Evolutionary conservation across 1,284 basidiomycete genomes (phyloP).

Genomic region (Stereum hirsutum): DNA sequence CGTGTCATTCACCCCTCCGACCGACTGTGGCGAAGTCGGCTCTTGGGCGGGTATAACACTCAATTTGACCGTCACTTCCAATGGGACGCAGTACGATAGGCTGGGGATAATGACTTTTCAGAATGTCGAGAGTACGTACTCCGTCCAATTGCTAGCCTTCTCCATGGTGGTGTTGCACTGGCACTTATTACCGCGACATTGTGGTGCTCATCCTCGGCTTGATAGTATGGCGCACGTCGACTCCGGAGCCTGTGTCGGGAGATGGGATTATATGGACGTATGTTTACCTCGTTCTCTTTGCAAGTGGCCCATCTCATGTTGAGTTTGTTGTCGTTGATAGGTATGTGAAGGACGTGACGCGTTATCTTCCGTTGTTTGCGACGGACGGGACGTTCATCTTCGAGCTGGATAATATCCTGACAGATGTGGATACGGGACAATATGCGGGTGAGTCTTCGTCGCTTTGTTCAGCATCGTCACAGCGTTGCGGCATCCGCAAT

Average conservation of each 20-base stretch:
- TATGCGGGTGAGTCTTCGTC: slow-evolving; percentile 46
- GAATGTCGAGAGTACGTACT: slow-evolving; percentile 59
- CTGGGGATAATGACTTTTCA: slow-evolving; percentile 67
- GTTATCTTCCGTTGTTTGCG: slow-evolving; percentile 61
- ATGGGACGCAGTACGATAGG: slow-evolving; percentile 72
- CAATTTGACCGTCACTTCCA: slow-evolving; percentile 68
- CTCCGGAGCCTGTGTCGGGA: slow-evolving; percentile 59
- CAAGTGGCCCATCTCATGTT: no score
- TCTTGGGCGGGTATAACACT: slow-evolving; percentile 70
- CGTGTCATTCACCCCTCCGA: slow-evolving; percentile 44
- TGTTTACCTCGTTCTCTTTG: no score
- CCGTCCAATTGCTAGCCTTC: not conserved
- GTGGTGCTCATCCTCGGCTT: not conserved
- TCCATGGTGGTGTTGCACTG: not conserved
- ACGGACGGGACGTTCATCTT: slow-evolving; percentile 60
- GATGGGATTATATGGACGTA: slow-evolving; percentile 75
- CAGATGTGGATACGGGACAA: slow-evolving; percentile 49
- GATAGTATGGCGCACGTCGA: slow-evolving; percentile 69
- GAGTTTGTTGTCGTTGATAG: no score
- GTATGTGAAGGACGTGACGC: slow-evolving; percentile 69
- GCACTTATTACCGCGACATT: no score
- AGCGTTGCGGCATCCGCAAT: no score
- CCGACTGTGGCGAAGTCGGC: slow-evolving; percentile 59
- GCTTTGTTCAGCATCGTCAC: no score
- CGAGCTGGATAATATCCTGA: slow-evolving; percentile 60